A percentile compares a stretch with the other conserved stretches of the same genome.
Conservation (phyloP, 805 yeast species). For the Grigorovia transvaalensis region DNA sequence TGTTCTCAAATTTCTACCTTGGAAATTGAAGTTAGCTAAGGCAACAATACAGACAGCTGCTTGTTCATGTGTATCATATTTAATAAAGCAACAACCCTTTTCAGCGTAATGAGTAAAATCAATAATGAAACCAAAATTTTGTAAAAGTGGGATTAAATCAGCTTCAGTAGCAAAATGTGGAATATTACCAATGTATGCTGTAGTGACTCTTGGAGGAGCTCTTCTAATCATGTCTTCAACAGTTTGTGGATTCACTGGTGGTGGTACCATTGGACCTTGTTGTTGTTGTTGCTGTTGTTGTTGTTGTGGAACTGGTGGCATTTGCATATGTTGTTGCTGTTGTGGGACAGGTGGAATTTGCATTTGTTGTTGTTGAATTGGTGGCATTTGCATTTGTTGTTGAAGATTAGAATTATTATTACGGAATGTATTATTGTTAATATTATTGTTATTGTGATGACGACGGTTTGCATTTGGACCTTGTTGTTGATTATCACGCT, state of each 20-base stretch:
- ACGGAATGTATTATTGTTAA: conserved; percentile 8
- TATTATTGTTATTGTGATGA: conserved; percentile 16
- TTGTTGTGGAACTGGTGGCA: conserved; percentile 5
- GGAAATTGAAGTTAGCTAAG: conserved; percentile 54
- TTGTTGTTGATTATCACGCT: conserved; percentile 37
- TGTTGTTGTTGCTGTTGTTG: conserved; percentile 10
- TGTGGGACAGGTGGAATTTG: conserved; percentile 15
- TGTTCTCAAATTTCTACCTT: conserved; percentile 69
- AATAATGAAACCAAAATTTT: conserved; percentile 71
- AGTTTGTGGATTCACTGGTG: conserved; percentile 39
- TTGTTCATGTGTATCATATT: conserved; percentile 75
- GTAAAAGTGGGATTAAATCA: conserved; percentile 64
- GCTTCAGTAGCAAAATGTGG: conserved; percentile 66
- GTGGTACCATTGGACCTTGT: conserved; percentile 20
- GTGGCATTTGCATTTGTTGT: conserved; percentile 12
- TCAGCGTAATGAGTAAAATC: conserved; percentile 75
- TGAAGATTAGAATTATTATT: conserved; percentile 15
- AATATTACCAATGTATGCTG: conserved; percentile 79
- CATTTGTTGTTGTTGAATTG: conserved; percentile 10
- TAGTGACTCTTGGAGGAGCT: conserved; percentile 56
- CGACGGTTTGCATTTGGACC: conserved; percentile 16
- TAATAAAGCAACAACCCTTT: conserved; percentile 78
- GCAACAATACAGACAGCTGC: conserved; percentile 85
- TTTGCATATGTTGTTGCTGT: conserved; percentile 9
- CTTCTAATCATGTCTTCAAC: conserved; percentile 67